Conservation (phyloP, 2,329 filamentous ascomycete genomes). For the Cyphellophora attinorum region DNA sequence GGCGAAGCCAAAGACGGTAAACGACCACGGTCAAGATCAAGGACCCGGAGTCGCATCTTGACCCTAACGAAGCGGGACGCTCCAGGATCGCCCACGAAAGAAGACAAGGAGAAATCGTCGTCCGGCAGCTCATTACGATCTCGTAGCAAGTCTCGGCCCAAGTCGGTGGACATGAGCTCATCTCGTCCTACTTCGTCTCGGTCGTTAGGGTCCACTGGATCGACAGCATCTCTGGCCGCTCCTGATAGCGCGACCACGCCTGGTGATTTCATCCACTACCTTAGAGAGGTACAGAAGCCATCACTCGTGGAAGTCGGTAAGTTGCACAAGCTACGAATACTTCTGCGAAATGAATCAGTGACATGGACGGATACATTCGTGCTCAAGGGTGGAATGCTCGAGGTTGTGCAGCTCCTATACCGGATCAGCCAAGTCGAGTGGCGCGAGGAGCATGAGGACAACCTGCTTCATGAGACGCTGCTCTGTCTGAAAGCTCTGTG, state of each 20-base stretch:
- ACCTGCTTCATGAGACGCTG: constrained; percentile 80
- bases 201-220: constrained; percentile 45
- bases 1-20: constrained; percentile 32
- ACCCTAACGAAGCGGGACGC: constrained; percentile 60
- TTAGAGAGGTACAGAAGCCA: constrained; percentile 71
- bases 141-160: constrained; percentile 43
- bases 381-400: constrained; percentile 78
- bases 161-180: constrained; percentile 57
- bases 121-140: constrained; percentile 35
- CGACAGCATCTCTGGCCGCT: constrained; percentile 45
- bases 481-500: constrained; percentile 90
- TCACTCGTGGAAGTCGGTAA: constrained; percentile 86
- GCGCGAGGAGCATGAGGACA: constrained; percentile 95
- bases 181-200: constrained; percentile 49
- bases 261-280: constrained; percentile 75
- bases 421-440: constrained; percentile 94
- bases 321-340: constrained; percentile 79
- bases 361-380: constrained; percentile 93
- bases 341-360: constrained; percentile 90
- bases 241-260: constrained; percentile 62
- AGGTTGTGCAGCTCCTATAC: constrained; percentile 76
- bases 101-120: constrained; percentile 45
- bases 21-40: constrained; percentile 33
- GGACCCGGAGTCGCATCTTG: constrained; percentile 65
- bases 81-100: constrained; percentile 62